Evolutionary conservation across 2,329 filamentous ascomycete genomes (phyloP), one percentile per base, ranked within the genome.

Genomic region (Ophiocordyceps camponoti-rufipedis): DNA sequence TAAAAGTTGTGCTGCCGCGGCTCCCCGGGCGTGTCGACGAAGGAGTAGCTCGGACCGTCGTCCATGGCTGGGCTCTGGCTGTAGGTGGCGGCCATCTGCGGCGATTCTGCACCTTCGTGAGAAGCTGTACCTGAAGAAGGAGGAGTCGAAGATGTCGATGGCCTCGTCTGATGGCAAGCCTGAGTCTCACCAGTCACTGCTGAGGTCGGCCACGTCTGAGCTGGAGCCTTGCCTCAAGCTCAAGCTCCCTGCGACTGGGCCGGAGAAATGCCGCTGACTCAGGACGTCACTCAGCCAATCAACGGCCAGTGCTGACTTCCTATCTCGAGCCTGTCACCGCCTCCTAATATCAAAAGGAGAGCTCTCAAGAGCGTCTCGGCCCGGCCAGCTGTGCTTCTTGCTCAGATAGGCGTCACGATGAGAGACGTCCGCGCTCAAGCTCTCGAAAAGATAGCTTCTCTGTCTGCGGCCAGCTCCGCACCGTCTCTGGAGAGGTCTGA

Each of bases 1-100:
- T 94, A 88, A 69, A 95, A 95, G 55, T 80, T 78, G 67, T 93
- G 88, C 69, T 91, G 68, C 55, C 74, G 71, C 49, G 70, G 68
- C 57, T 75, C 73, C 59, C 67, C 69, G 58, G 76, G 75, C 45
- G 69, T 64, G 56, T 81, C 75, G 55, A 71, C 74, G 66, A 80
- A 76, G 50, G 76, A 78, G 65, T 82, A 82, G 68, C 75, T 80
- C 58, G 78, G 75, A 52, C 77, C 77, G 61, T 81, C 78, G 61
- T 81, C 78, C 68, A 80, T 71, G 58, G 78, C 58, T 53, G 77
- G 75, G 62, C 80, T 81, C 64, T 81, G 76, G 65, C 75, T 80
- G 66, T 80, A 80, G 71, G 80, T 78, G 61, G 76, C 71, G 55
- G 69, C 68, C 74, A 80, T 80, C 47, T 38, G 9, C 14, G 35